Base-by-base conservation (phyloP, 1,284 basidiomycete genomes). In the Xerocomus amazonicus region DNA sequence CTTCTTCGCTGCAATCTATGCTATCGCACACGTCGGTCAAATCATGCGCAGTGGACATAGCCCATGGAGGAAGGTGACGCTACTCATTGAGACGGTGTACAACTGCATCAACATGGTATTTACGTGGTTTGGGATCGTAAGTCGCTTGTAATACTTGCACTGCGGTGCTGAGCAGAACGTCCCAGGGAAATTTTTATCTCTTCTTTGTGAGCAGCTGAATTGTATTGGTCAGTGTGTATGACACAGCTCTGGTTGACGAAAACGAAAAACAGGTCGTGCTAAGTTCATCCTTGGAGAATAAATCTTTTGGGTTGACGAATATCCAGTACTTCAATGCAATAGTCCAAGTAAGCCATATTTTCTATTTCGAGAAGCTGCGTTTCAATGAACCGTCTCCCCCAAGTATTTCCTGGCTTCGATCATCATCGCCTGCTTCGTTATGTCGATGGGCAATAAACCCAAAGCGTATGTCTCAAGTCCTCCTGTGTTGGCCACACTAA, bases 371-470 rank as follows among this genome's bases (percentile, higher is more conserved):
- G 17, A 23, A 37, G 14, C 42, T 43, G 28, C 12, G 16, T 53
- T 43, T 46, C 58, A 23, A 49, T 47, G 37, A 44, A 43, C 19
- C 36, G 38, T 56, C 17, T 51, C 50, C 19, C 52, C 49, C 31
- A 68, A 97, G 85, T 97, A 94, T 66, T 71, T 86, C 29, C 88
- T 97, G 76, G 80, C 86, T 3, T 90, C 89, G 3, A 80, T 92
- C 33, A 79, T 97, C 14, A 79, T 95, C 14, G 86, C 90, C 0
- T 90, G 87, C 59, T 97, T 99, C 76, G 77, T 98, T 16, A 90
- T 99, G 67, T 90, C 92, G 0, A 95, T 99, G 90, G 96, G 97
- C 5, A 99, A 98, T 68, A 86, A 93, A 55, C 96, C 96, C 1
- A 83, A 86, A 70, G 87, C 91, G 81, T 91, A 64, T 57, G 83